Conservation (phyloP, 2,329 filamentous ascomycete genomes). For the Colletotrichum musae region DNA sequence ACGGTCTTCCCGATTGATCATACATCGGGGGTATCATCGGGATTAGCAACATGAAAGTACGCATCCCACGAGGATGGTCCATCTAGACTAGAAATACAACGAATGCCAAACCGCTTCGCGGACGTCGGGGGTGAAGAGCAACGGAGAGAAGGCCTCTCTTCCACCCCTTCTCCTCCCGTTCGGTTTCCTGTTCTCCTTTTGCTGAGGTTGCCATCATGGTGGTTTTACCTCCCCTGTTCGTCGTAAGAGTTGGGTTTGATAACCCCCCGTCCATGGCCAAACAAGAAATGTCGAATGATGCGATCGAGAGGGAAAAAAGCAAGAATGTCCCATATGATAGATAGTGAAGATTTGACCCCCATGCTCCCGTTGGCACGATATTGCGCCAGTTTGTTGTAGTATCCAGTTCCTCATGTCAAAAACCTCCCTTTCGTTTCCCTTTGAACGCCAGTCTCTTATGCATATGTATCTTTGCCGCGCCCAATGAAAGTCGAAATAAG, state of each 20-base stretch:
- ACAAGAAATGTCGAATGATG: background rate
- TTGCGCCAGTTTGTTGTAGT: constrained; percentile 14
- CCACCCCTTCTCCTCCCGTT: background rate
- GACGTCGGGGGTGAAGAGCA: background rate
- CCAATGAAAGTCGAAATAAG: background rate
- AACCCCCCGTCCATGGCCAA: background rate
- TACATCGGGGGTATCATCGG: constrained; percentile 28
- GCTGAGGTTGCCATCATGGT: background rate
- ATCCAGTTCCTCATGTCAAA: too few species aligned
- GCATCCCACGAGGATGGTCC: constrained; percentile 16
- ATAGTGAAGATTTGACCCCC: background rate
- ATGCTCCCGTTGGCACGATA: constrained; percentile 1
- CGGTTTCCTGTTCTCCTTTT: constrained; percentile 8
- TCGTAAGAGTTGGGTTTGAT: constrained; percentile 11
- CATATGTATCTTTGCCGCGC: constrained; percentile 33
- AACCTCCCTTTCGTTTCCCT: background rate
- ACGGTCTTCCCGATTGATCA: constrained; percentile 23
- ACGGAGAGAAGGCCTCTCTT: background rate
- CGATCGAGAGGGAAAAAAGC: background rate
- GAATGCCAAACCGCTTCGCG: constrained; percentile 10
- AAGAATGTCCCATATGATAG: too few species aligned
- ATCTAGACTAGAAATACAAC: constrained; percentile 39
- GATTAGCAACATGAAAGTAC: constrained; percentile 16
- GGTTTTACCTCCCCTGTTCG: constrained; percentile 7
- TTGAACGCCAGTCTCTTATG: constrained; percentile 39